Evolutionary conservation across 441 rosid genomes (phyloP).

Genomic region (Arabidopsis lyrata): DNA sequence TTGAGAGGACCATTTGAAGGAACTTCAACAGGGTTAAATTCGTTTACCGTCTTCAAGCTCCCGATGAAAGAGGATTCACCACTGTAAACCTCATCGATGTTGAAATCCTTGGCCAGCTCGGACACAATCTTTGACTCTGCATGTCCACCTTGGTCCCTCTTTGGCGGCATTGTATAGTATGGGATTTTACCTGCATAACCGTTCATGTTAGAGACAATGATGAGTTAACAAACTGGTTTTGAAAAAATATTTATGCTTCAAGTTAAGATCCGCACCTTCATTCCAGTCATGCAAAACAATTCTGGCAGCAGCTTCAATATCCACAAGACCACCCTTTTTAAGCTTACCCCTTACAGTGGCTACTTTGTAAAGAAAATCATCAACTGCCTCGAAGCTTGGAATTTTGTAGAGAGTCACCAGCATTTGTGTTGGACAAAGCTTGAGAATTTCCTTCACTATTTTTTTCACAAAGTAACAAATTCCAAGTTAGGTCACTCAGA

Average conservation of each 20-base stretch:
- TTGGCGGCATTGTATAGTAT: slow-evolving; percentile 86
- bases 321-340: slow-evolving; percentile 92
- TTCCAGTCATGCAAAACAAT: slow-evolving; percentile 96
- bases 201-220: not conserved
- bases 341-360: slow-evolving; percentile 93
- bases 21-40: slow-evolving; percentile 73
- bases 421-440: slow-evolving; percentile 69
- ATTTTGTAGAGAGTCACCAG: slow-evolving; percentile 85
- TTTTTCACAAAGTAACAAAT: slow-evolving; percentile 33
- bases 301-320: slow-evolving; percentile 87
- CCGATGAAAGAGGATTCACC: slow-evolving; percentile 89
- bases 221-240: not conserved
- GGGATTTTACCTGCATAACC: slow-evolving; percentile 83
- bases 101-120: slow-evolving; percentile 82
- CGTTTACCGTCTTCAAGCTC: slow-evolving; percentile 76
- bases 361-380: slow-evolving; percentile 86
- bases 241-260: not conserved
- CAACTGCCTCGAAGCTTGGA: slow-evolving; percentile 73
- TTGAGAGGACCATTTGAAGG: slow-evolving; percentile 70
- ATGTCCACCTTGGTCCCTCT: slow-evolving; percentile 68
- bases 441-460: slow-evolving; percentile 93
- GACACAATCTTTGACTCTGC: slow-evolving; percentile 80
- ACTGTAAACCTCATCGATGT: slow-evolving; percentile 80
- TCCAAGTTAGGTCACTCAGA: slow-evolving; percentile 26
- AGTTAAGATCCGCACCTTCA: slow-evolving; percentile 58